Evolutionary conservation across 108 stramenopile species (phyloP), one percentile per base, ranked within the genome.

Genomic region (Nannochloropsis salina): DNA sequence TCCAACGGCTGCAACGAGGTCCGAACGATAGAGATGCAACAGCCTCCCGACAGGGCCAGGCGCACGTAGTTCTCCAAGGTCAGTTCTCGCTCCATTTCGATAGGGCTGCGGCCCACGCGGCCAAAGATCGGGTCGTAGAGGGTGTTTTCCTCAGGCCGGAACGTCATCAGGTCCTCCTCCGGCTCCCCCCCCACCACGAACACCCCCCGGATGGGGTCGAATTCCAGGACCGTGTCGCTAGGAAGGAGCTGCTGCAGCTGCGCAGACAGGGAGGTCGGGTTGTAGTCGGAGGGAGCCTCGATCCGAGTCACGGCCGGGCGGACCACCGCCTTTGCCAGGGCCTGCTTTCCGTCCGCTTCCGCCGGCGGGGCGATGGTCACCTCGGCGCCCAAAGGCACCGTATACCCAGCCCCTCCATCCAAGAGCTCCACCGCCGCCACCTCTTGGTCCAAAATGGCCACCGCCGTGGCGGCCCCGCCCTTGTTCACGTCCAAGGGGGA

Each of bases 61-160:
- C 83, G 83, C 40, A 84, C 45, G n/a, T 87, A 87, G 74, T 87
- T 80, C 87, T 87, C 80, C 42, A 44, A 1, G 1, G 42, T 45
- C 42, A 87, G 83, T 20, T 80, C 80, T 11, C 74, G 42, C 41
- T 87, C 87, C 15, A 40, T 84, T 41, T 87, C 87, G 44, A 87
- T 42, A 5, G 87, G 87, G 15, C 83, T 84, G 6, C 83, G n/a
- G 6, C 87, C 87, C 21, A 87, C 83, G n/a, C 83, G 87, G 4
- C 87, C 87, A 41, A 87, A 87, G 5, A 84, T 83, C 2, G 87
- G 87, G 80, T 87, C 87, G 44, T 80, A 84, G 80, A 87, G 47
- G 61, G 83, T 61, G 18, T 80, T 87, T 74, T 74, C 61, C 61
- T 74, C 61, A 15, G 61, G 61, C 4, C 61, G 61, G 61, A n/a